Evolutionary conservation across 2,329 filamentous ascomycete genomes (phyloP).

Genomic region (Fusarium cicatricum): DNA sequence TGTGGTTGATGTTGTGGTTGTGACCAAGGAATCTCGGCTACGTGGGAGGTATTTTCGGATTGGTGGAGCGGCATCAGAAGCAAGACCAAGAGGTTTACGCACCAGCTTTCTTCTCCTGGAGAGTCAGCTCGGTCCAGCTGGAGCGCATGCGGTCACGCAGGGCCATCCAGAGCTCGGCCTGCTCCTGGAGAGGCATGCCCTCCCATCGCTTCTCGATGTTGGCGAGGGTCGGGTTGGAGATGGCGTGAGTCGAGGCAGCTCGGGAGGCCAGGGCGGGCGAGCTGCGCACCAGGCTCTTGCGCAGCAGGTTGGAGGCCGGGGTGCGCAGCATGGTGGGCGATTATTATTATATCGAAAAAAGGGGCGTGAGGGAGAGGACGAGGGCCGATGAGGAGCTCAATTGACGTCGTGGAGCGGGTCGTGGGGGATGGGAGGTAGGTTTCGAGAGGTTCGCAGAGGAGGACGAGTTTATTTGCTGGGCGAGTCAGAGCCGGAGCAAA

Average conservation of each 20-base stretch:
- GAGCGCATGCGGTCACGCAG: conserved; percentile 98
- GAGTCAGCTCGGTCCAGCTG: conserved; percentile 93
- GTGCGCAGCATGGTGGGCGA: conserved; percentile 62
- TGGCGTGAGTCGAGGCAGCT: conserved; percentile 81
- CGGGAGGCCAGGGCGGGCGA: conserved; percentile 58
- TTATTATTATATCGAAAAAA: conserved; percentile 18
- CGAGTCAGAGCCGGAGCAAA: conserved; percentile 33
- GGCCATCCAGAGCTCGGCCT: conserved; percentile 99
- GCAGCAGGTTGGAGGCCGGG: conserved; percentile 61
- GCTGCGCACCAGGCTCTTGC: conserved; percentile 57
- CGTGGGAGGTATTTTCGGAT: conserved; percentile 48
- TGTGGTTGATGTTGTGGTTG: conserved; percentile 19
- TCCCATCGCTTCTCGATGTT: conserved; percentile 99
- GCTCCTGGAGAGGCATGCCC: conserved; percentile 95
- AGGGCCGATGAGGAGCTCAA: conserved; percentile 40
- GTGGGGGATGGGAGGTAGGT: conserved; percentile 23
- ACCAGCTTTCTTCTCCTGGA: conserved; percentile 99
- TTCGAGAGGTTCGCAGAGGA: conserved; percentile 35
- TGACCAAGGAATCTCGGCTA: conserved; percentile 36
- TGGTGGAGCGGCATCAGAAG: conserved; percentile 12
- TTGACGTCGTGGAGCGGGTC: conserved; percentile 45
- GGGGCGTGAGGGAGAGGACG: conserved; percentile 21
- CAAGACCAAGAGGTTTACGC: conserved; percentile 56
- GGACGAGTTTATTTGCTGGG: conserved; percentile 39
- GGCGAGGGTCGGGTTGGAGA: conserved; percentile 96